Evolutionary conservation across 495 filamentous ascomycete species (phyloP), one percentile per base, ranked within the genome.

Genomic region (Umbilicaria muhlenbergii): DNA sequence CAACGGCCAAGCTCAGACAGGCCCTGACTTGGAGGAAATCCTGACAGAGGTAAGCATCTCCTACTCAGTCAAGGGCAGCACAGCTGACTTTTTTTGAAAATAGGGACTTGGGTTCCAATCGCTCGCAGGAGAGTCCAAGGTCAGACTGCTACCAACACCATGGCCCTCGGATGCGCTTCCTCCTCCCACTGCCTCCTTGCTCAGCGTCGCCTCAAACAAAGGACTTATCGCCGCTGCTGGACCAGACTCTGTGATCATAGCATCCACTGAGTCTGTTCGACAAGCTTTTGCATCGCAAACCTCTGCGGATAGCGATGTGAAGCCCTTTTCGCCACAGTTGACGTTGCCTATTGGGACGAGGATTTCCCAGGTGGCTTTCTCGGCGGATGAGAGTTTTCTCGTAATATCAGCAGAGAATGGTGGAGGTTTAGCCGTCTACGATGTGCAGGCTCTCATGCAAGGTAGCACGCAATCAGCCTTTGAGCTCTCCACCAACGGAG

Each of bases 291-390:
- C 73, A 28, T 64, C 61, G 11, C 61, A 70, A 3, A 69, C 73
- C 34, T 62, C 65, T 18, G 72, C 67, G 44, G 74, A 75, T 16
- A 74, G 70, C 50, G 77, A 83, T 49, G 65, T 77, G 34, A 81
- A 80, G 48, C 55, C 71, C 1, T 95, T 92, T 54, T 69, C 73
- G 36, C 81, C 91, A 19, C 75, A 85, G 48, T 64, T 81, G 17
- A 82, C 69, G 33, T 66, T 96, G 11, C 65, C 78, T 5, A 62
- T 94, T 38, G 75, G 79, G 6, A 71, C 78, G 49, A 72, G 83
- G 51, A 73, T 94, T 36, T 89, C 86, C 5, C 92, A 99, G 58
- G 69, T 96, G 7, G 81, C 80, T 19, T 99, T 96, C 54, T 86
- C 84, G 0, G 74, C 82, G 38, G 80, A 86, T 51, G 92, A 94